Evolutionary conservation across 2,329 filamentous ascomycete genomes (phyloP), one percentile per base, ranked within the genome.

Genomic region (Pseudocercospora musae): DNA sequence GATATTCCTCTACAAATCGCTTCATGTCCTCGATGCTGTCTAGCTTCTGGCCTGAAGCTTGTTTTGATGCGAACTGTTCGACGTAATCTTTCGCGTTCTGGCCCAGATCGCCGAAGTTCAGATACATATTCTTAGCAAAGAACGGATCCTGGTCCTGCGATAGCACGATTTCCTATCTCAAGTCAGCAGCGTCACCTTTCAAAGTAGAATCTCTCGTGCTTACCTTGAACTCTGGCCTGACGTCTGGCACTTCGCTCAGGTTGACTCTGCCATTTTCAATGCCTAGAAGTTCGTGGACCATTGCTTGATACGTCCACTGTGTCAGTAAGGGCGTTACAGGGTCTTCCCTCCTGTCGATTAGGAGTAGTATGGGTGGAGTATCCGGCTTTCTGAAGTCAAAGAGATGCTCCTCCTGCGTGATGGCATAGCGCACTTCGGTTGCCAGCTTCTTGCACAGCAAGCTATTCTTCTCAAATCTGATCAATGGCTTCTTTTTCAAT

Each of bases 221-320:
- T 57, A 70, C 71, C 67, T 72, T 72, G 61, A 72, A 73, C 60
- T 73, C 71, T 4, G 68, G 68, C 54, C 71, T 56, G 10, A 73
- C 71, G 18, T 72, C 71, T 3, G 70, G 71, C 18, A 73, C 71
- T 59, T 91, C 85, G 65, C 89, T 89, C 33, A 99, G 81, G 73
- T 96, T 90, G 0, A 99, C 95, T 56, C 94, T 86, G n/a, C 95
- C 95, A 74, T 98, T 98, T 62, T 90, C 86, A 68, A 99, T 96
- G 4, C 95, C 95, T 11, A 99, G 82, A 1, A 98, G 80, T 73
- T 99, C 95, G 74, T 99, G 95, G 0, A 99, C 95, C 93, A 99
- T 99, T n/a, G 95, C 95, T 78, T 99, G 95, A 73, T 99, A 99
- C 25, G 95, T 99, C 95, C 95, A 99, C 75, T 99, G 95, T 2